Conservation (phyloP, 2,329 filamentous ascomycete species). For the Fusarium lyarnte region DNA sequence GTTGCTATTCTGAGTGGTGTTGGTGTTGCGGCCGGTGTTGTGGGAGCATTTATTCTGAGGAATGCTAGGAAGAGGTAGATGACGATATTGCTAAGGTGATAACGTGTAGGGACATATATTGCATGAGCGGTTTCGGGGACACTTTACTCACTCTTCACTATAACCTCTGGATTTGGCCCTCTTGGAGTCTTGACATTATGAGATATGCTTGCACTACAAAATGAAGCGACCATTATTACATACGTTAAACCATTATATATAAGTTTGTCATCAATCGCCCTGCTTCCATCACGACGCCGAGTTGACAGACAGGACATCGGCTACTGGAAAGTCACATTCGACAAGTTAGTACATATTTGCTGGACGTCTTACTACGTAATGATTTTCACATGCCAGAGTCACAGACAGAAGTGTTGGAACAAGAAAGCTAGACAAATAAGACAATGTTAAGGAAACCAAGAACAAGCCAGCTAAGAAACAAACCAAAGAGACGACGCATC, state of each 20-base stretch:
- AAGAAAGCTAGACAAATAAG: slow-evolving; percentile 38
- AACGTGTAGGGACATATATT: slow-evolving; percentile 12
- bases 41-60: slow-evolving; percentile 86
- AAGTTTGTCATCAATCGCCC: slow-evolving; percentile 9
- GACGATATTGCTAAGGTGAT: neutral
- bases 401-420: neutral
- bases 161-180: slow-evolving; percentile 20
- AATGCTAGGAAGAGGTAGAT: slow-evolving; percentile 70
- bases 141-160: slow-evolving; percentile 25
- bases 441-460: slow-evolving; percentile 46
- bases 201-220: slow-evolving; percentile 40
- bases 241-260: slow-evolving; percentile 10
- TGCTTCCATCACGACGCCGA: too few relatives aligned
- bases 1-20: slow-evolving; percentile 95
- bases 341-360: neutral
- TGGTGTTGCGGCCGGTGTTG: slow-evolving; percentile 90
- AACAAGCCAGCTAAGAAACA: slow-evolving; percentile 53
- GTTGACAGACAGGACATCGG: too few relatives aligned
- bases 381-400: neutral
- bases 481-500: slow-evolving; percentile 46
- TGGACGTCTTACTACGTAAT: neutral
- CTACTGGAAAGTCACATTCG: neutral
- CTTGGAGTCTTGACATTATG: slow-evolving; percentile 31
- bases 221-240: slow-evolving; percentile 31
- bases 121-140: slow-evolving; percentile 25